Evolutionary conservation across 768 basidiomycete species (phyloP), one percentile per base, ranked within the genome.

Genomic region (Russula foetens): DNA sequence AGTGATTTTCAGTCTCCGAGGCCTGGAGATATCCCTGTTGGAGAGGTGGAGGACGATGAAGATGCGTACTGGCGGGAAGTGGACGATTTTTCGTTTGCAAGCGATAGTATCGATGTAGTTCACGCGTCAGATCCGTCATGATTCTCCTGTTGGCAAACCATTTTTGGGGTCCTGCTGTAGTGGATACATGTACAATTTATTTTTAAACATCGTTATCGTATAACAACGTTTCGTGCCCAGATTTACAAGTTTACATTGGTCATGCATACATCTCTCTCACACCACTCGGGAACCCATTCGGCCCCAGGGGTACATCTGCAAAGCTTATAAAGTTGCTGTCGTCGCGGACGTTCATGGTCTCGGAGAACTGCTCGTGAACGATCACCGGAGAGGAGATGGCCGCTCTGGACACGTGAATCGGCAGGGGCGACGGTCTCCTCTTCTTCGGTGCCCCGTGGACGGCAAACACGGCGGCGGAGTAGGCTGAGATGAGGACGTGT

Each of bases 1-100:
- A 33, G 49, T 21, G 58, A 63, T 35, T 48, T 60, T 7, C 58
- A 51, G 43, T 17, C 14, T 19, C 28, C 47, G 24, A 28, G 24
- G 12, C 38, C n/a, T 4, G 55, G 53, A 7, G 55, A 49, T 26
- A 12, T 39, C 29, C 31, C 43, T 8, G n/a, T 12, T 17, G 55
- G 26, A 11, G 53, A 26, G 48, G 28, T 29, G 4, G 63, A 64
- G n/a, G 65, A 66, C 8, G 65, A 65, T 12, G 65, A 66, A 19
- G 63, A 59, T 1, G 51, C 43, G 7, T 66, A 66, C 41, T 66
- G 65, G 65, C 53, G 53, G 3, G 63, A 62, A 39, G 38, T 62
- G 44, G 65, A 66, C 17, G 59, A 66, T 41, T 53, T 62, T 26
- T 35, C 49, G 12, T 46, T 53, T 21, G 35, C 44, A 8, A 12